Evolutionary conservation across 2,329 filamentous ascomycete genomes (phyloP).

Genomic region (Chaetothyriales sp.): DNA sequence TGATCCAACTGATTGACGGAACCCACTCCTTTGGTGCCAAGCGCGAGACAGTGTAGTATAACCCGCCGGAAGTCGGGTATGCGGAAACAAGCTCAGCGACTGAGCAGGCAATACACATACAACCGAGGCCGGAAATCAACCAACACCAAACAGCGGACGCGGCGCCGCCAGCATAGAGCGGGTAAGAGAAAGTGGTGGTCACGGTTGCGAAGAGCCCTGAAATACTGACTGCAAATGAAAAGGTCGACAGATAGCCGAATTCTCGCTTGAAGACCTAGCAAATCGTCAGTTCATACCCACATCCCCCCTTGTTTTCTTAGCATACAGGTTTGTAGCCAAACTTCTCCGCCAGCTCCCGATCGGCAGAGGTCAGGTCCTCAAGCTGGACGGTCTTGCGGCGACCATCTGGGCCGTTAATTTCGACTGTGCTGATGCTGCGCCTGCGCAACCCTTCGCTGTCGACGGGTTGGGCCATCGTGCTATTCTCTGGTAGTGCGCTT

Average conservation of each 20-base stretch:
- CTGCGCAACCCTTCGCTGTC: conserved; percentile 6
- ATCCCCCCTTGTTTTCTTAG: not conserved
- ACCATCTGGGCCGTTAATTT: conserved; percentile 11
- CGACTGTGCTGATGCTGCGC: conserved; percentile 11
- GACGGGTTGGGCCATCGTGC: not conserved
- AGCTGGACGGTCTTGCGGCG: conserved; percentile 15
- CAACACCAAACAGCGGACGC: conserved; percentile 46
- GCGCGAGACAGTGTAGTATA: conserved; percentile 45
- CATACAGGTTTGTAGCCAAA: conserved; percentile 23
- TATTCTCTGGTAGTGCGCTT: not conserved
- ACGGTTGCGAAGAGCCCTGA: conserved; percentile 43
- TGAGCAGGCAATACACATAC: conserved; percentile 41
- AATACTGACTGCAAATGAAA: conserved; percentile 48
- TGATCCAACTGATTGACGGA: conserved; percentile 36
- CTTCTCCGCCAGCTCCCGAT: conserved; percentile 21
- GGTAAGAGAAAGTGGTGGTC: conserved; percentile 43
- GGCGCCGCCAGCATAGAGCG: conserved; percentile 40
- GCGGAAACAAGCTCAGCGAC: conserved; percentile 45
- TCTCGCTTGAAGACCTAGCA: conserved; percentile 36
- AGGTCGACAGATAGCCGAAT: conserved; percentile 45
- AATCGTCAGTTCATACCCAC: not conserved
- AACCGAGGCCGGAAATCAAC: conserved; percentile 43
- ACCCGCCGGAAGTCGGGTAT: conserved; percentile 43
- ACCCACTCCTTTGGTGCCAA: conserved; percentile 37
- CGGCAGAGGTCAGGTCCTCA: conserved; percentile 19